A percentile compares a stretch with the other conserved stretches of the same genome.
These are phyloP conservation scores for Cetraspora pellucida DNA, from an alignment of 192 early-diverging fungal species.

Conservation along the genomic window DNA sequence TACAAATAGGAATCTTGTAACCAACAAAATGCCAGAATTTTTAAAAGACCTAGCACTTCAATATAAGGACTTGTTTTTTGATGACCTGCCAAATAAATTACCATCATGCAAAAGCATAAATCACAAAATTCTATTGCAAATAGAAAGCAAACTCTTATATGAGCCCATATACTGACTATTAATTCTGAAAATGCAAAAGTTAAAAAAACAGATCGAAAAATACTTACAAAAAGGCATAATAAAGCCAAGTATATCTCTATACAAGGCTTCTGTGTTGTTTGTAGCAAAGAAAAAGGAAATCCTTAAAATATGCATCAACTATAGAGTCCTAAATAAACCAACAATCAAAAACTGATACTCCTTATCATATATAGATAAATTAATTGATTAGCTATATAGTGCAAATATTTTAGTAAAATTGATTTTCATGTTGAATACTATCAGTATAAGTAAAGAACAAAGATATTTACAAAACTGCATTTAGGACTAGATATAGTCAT, in stretches of 20 bases:
- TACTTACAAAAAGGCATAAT: conserved; percentile 23
- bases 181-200: conserved; percentile 37
- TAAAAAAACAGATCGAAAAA: conserved; percentile 36
- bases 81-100: neutral
- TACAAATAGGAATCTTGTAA: too few species aligned
- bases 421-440: conserved; percentile 43
- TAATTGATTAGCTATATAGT: neutral
- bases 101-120: conserved; percentile 22
- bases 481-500: conserved; percentile 43
- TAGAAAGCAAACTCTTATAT: conserved; percentile 13
- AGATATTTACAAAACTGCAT: conserved; percentile 49
- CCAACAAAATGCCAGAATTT: too few species aligned
- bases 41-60: neutral
- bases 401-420: conserved; percentile 32
- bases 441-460: conserved; percentile 35
- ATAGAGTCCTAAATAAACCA: conserved; percentile 49
- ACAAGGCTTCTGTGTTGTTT: conserved; percentile 29
- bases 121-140: conserved; percentile 15
- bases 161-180: conserved; percentile 36
- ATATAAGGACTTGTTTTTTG: conserved; percentile 6
- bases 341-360: conserved; percentile 49
- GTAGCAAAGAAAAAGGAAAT: conserved; percentile 37
- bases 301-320: conserved; percentile 48
- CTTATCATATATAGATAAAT: conserved; percentile 42
- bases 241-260: conserved; percentile 17